Base-by-base conservation (phyloP, 2,329 filamentous ascomycete species). In the Claviceps fusiformis region DNA sequence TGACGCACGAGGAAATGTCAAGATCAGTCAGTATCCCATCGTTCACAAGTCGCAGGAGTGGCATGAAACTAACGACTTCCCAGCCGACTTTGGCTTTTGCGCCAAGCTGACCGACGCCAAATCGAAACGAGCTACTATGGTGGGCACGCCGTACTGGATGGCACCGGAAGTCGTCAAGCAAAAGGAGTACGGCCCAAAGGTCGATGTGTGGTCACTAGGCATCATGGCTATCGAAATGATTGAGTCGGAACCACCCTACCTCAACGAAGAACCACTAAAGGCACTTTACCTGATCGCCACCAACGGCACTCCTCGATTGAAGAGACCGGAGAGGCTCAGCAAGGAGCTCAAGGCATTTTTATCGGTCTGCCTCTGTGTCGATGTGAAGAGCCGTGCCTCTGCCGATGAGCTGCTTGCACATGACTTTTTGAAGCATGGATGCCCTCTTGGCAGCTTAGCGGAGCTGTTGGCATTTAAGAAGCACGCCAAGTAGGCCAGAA, bases 181-280 rank as follows among this genome's bases (percentile, higher is more conserved):
- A 70, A 97, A 97, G 75, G 92, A 96, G 71, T 98, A 98, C 66
- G 93, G 92, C 44, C 87, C 88, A 67, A 97, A 97, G 77, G 93
- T 97, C 59, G 93, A 98, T 67, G 95, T 97, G 67, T 98, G 93
- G 93, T 96, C 91, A 35, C 76, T 98, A 59, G 93, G 93, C 66
- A 98, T 98, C 73, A 98, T 97, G 93, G 92, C 93, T 29, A 97
- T 98, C 65, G 93, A 98, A 73, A 96, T 98, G 93, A 97, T 97
- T 66, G 93, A 98, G 70, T 95, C 89, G 19, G 93, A 98, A 71
- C 93, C 93, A 6, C 93, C 93, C 0, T 98, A 98, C 70, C 81
- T 97, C 43, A 97, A 97, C 72, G 93, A 97, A 72, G 92, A 97
- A 71, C 93, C 93, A 0, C 81, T 98, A 55, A 97, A 97, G 77